Base-by-base conservation (phyloP, 208 protist species). In the Leptomonas seymouri region DNA sequence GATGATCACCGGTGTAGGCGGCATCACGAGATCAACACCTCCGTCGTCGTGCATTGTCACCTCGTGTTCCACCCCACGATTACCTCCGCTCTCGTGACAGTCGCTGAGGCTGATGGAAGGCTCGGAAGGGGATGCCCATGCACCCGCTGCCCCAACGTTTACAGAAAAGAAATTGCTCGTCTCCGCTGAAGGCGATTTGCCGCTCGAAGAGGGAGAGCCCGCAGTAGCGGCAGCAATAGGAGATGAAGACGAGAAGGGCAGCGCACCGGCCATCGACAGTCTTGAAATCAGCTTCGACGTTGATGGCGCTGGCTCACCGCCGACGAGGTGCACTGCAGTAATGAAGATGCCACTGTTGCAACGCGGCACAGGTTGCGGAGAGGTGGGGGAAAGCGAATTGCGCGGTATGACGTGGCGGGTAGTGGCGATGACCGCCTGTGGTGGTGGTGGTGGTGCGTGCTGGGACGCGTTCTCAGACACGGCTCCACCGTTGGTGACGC, bases 311-410 rank as follows among this genome's bases (percentile, higher is more conserved):
- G 60, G 60, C 31, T 66, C 60, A 2, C 60, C 60, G 1, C 21
- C 21, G 3, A 55, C 48, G 15, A 66, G 60, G 31, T 66, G 60
- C 21, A 66, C 60, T 2, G 60, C 44, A 0, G 48, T 55, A 31
- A 66, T 66, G 60, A 30, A 66, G 48, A 66, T 66, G 30, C 60
- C 60, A 31, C 60, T 66, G 46, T 20, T 53, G 48, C 49, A 55
- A 31, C 60, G 60, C 60, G 21, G 2, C 31, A 31, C 1, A 11
- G 60, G 46, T 31, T 66, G 44, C 12, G 46, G 46, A 8, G 60
- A 50, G 1, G 58, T 34, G 12, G 30, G 25, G 12, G 56, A 25
- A 15, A 49, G n/a, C 9, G 56, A 61, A 39, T 34, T 34, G 23
- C 56, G 56, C 18, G 6, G 54, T 7, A 34, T 42, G n/a, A 34